Conservation (phyloP, 1,284 basidiomycete genomes). For the Puccinia sorghi region DNA sequence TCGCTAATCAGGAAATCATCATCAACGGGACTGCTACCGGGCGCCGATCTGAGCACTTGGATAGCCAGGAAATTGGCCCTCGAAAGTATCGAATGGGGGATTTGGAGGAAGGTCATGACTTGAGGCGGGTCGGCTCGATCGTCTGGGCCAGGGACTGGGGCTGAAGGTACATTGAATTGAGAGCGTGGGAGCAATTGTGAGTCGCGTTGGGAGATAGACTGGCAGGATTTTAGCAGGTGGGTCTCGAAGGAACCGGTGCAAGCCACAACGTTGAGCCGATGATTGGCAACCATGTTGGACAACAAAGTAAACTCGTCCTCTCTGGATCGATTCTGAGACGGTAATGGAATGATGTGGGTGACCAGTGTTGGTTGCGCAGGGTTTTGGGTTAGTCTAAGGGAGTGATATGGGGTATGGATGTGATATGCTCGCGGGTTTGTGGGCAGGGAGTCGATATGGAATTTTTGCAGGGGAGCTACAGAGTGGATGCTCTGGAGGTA, state of each 20-base stretch:
- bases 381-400: background rate
- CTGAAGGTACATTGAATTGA: background rate
- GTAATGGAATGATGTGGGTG: constrained; percentile 28
- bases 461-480: background rate
- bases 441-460: constrained; percentile 3
- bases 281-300: constrained; percentile 16
- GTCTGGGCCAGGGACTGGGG: constrained; percentile 16
- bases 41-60: background rate
- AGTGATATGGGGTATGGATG: background rate
- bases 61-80: constrained; percentile 14
- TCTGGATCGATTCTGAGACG: background rate
- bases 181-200: constrained; percentile 24
- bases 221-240: background rate
- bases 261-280: constrained; percentile 26
- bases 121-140: constrained; percentile 18
- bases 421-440: background rate
- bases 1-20: constrained; percentile 29
- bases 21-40: too few species aligned
- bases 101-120: constrained; percentile 10
- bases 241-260: constrained; percentile 25
- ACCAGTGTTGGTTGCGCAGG: background rate
- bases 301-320: constrained; percentile 24
- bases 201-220: constrained; percentile 10
- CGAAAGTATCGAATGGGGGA: constrained; percentile 11
- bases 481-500: constrained; percentile 40